phyloP scores from a whole-genome alignment of 345 rosid species.

The Populus ilicifolia region DNA sequence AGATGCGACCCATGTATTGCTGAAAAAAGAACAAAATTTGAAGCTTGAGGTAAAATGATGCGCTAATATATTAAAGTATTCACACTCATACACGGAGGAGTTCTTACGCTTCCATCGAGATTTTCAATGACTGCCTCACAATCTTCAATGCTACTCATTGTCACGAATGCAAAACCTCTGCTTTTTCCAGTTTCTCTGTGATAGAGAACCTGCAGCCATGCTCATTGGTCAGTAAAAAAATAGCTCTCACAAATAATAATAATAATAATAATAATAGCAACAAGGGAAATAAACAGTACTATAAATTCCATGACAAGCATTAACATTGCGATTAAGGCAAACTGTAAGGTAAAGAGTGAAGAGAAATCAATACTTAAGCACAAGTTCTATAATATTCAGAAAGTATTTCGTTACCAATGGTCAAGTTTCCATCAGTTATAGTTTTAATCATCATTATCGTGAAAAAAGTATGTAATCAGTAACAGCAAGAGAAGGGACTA shows the following conservation, averaged over 20 bases:
- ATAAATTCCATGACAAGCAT: neutral
- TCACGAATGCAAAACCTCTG: slow-evolving; percentile 87
- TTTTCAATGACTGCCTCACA: slow-evolving; percentile 64
- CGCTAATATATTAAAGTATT: neutral
- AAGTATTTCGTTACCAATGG: neutral
- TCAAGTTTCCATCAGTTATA: neutral
- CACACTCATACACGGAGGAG: neutral
- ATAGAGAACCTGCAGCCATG: slow-evolving; percentile 59
- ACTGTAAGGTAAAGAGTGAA: neutral
- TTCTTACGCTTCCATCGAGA: slow-evolving; percentile 84
- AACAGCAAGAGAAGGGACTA: neutral
- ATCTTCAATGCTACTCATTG: slow-evolving; percentile 82
- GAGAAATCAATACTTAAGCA: neutral
- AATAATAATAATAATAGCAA: neutral
- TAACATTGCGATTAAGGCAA: neutral
- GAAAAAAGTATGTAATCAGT: neutral
- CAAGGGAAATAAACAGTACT: neutral
- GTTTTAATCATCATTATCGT: neutral
- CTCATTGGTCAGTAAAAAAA: neutral
- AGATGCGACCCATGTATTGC: slow-evolving; percentile 62
- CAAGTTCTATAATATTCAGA: neutral
- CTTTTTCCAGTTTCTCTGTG: slow-evolving; percentile 76
- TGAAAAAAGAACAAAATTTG: slow-evolving; percentile 17
- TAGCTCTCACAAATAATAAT: neutral
- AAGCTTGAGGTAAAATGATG: neutral